Evolutionary conservation across 805 yeast species (phyloP).

Genomic region (Starmerella potacharoeniae): DNA sequence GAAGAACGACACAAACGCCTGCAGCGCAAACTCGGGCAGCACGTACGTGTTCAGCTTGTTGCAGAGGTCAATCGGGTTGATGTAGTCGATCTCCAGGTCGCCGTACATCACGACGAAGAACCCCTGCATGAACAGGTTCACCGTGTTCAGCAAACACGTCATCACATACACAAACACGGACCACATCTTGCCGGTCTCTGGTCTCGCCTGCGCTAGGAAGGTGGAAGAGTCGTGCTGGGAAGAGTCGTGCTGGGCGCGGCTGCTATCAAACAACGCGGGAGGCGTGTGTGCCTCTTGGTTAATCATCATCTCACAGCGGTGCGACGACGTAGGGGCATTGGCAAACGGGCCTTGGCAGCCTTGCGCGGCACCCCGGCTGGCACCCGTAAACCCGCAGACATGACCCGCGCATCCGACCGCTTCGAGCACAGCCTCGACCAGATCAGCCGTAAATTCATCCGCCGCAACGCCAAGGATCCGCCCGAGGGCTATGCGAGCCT

Average conservation of each 20-base stretch:
- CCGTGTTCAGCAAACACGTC: slow-evolving; percentile 6
- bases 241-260: neutral
- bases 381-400: neutral
- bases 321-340: neutral
- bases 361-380: too few species aligned
- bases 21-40: slow-evolving; percentile 79
- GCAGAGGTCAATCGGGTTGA: slow-evolving; percentile 63
- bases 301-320: neutral
- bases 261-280: neutral
- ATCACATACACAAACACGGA: slow-evolving; percentile 5
- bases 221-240: neutral
- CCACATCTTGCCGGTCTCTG: slow-evolving; percentile 10
- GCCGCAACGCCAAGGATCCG: slow-evolving; percentile 1
- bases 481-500: slow-evolving; percentile 2
- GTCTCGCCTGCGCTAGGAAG: too few species aligned
- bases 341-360: neutral
- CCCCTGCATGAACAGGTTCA: slow-evolving; percentile 16
- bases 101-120: slow-evolving; percentile 15
- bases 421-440: slow-evolving; percentile 1
- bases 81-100: slow-evolving; percentile 19
- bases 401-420: neutral
- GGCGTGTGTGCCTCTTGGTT: neutral
- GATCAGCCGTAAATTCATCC: slow-evolving; percentile 8
- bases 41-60: slow-evolving; percentile 77
- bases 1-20: slow-evolving; percentile 49